Evolutionary conservation across 2,329 filamentous ascomycete species (phyloP).

Genomic region (Colletotrichum sp.): DNA sequence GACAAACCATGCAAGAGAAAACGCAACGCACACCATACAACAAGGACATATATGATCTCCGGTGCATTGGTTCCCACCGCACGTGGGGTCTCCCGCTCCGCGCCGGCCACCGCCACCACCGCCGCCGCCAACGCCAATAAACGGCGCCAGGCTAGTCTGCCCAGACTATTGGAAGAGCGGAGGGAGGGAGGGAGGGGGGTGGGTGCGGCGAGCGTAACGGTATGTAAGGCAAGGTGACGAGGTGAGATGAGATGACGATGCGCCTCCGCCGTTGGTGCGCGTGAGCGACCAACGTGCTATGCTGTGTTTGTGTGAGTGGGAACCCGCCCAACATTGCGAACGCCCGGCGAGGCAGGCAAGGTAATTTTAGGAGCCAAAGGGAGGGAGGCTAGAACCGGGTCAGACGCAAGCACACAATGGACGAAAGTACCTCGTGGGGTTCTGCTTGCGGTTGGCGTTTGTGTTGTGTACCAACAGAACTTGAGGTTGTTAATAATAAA

Average conservation of each 20-base stretch:
- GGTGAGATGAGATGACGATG: neutral
- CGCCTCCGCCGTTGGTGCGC: neutral
- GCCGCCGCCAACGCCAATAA: neutral
- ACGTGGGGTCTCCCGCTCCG: neutral
- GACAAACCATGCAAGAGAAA: neutral
- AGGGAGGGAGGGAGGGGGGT: neutral
- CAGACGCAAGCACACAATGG: neutral
- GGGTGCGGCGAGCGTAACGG: neutral
- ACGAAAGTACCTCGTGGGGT: neutral
- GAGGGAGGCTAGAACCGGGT: neutral
- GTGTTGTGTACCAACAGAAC: neutral
- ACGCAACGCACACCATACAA: neutral
- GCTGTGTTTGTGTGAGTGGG: neutral
- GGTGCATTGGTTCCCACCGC: neutral
- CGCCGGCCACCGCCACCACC: neutral
- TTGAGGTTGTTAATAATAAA: neutral
- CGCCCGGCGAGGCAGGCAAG: neutral
- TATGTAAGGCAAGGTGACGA: neutral
- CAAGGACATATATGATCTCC: neutral
- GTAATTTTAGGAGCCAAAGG: neutral
- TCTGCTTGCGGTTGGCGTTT: neutral
- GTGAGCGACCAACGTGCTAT: neutral
- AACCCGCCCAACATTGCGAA: neutral
- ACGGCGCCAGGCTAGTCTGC: neutral
- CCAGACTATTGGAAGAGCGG: neutral